phyloP scores from a whole-genome alignment of 1,139 yeast genomes.

The Nadsonia starkeyi-henricii region DNA sequence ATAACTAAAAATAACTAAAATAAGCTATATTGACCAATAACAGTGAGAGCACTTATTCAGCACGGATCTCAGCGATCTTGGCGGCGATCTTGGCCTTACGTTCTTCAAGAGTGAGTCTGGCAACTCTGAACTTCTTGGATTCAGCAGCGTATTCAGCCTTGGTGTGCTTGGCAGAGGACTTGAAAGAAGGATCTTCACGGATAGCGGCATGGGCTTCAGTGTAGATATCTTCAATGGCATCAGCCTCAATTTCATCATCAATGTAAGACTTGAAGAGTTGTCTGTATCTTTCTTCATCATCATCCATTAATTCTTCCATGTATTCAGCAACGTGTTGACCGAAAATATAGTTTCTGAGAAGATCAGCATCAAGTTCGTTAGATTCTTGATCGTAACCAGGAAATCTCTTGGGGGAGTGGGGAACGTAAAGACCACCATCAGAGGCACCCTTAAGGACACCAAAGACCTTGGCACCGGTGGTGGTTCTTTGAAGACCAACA shows the following conservation, averaged over 20 bases:
- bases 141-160: conserved; percentile 97
- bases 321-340: conserved; percentile 99
- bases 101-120: conserved; percentile 82
- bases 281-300: conserved; percentile 99
- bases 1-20: too few species aligned
- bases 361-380: conserved; percentile 96
- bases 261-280: conserved; percentile 93
- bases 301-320: conserved; percentile 99
- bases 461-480: conserved; percentile 99
- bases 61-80: conserved; percentile 54
- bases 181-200: conserved; percentile 81
- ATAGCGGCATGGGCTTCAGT: conserved; percentile 86
- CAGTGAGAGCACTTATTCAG: conserved; percentile 2
- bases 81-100: conserved; percentile 79
- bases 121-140: conserved; percentile 82
- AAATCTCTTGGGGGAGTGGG: conserved; percentile 99
- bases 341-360: conserved; percentile 96
- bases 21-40: too few species aligned
- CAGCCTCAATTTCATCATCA: conserved; percentile 95
- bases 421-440: conserved; percentile 98
- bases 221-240: conserved; percentile 92
- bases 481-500: conserved; percentile 99
- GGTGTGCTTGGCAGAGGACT: conserved; percentile 83
- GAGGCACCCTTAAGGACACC: conserved; percentile 99
- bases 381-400: conserved; percentile 99